These are phyloP conservation scores for Mollisia scopiformis DNA, from an alignment of 2,329 filamentous ascomycete genomes.

Conservation along the genomic window DNA sequence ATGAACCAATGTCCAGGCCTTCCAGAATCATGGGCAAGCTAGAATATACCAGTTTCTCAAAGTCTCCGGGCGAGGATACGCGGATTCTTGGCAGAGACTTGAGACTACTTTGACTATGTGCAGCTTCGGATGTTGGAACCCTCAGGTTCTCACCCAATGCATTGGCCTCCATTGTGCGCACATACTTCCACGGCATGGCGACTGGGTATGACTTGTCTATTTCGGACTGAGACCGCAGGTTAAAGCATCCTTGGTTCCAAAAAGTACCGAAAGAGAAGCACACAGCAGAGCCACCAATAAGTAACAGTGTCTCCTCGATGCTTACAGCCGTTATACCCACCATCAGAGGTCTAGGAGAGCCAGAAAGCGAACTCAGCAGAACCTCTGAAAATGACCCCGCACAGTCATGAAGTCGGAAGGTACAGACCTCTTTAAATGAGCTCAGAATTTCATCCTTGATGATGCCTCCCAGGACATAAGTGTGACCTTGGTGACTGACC, in stretches of 20 bases:
- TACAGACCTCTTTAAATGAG: constrained; percentile 53
- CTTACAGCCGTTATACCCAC: constrained; percentile 65
- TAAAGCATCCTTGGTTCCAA: constrained; percentile 66
- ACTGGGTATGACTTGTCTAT: background rate
- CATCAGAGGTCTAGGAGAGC: constrained; percentile 63
- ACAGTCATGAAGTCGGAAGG: constrained; percentile 8
- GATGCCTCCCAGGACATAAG: constrained; percentile 49
- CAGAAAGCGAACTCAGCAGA: background rate
- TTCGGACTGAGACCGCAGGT: constrained; percentile 3
- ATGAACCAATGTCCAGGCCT: constrained; percentile 67
- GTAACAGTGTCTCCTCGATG: constrained; percentile 53
- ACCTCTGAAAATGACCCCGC: background rate
- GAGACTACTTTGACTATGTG: constrained; percentile 27
- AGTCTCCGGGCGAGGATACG: constrained; percentile 57
- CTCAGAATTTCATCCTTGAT: constrained; percentile 44
- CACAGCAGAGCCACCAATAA: constrained; percentile 81
- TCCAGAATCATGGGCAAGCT: constrained; percentile 69
- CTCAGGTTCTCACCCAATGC: background rate
- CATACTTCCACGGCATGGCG: constrained; percentile 25
- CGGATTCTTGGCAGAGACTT: constrained; percentile 50
- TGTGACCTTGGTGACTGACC: constrained; percentile 33
- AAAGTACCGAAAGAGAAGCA: constrained; percentile 91
- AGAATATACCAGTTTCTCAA: constrained; percentile 59
- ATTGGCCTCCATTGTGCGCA: constrained; percentile 22
- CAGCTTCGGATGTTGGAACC: background rate